Evolutionary conservation across 78 protist genomes (phyloP), one percentile per base, ranked within the genome.

Genomic region (Dictyostelium purpureum): DNA sequence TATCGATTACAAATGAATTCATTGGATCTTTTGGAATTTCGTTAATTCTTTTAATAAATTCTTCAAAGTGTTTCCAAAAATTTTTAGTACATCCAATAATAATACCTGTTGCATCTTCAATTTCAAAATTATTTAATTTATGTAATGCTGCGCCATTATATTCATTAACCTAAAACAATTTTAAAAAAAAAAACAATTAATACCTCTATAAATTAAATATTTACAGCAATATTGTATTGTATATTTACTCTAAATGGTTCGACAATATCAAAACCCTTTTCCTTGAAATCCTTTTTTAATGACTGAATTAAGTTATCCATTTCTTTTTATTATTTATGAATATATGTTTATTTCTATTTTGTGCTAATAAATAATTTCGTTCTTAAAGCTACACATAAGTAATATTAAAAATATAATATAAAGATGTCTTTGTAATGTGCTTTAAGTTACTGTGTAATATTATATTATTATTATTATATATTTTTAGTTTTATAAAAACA

Each of bases 211-310:
- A 28, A 24, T 61, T 9, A 26, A 61, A 4, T 26, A n/a, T 66
- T 54, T 18, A 6, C 19, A 49, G n/a, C 16, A 6, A 4, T 5
- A n/a, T 42, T 12, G 14, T 6, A 26, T 42, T 56, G 35, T 69
- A 21, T 16, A 61, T 63, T 63, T 78, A 88, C 94, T 57, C 45
- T 90, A 45, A 90, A 90, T 42, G 94, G 94, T 28, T 49, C 75
- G 38, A 79, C 88, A 16, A 90, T 79, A 67, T 90, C 77, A 66
- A 78, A 90, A 42, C 94, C 94, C 14, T 88, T 31, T 66, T 65
- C 33, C 18, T 69, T 77, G 31, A 88, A 79, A 42, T 77, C 82
- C 7, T 56, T 40, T 54, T 67, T 16, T 26, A 88, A 66, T 67
- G 85, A 75, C 6, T 12, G 26, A 28, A 77, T 56, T 70, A 88